Evolutionary conservation across 306 rosid species (phyloP), one percentile per base, ranked within the genome.

Genomic region (Calophaca sinica): DNA sequence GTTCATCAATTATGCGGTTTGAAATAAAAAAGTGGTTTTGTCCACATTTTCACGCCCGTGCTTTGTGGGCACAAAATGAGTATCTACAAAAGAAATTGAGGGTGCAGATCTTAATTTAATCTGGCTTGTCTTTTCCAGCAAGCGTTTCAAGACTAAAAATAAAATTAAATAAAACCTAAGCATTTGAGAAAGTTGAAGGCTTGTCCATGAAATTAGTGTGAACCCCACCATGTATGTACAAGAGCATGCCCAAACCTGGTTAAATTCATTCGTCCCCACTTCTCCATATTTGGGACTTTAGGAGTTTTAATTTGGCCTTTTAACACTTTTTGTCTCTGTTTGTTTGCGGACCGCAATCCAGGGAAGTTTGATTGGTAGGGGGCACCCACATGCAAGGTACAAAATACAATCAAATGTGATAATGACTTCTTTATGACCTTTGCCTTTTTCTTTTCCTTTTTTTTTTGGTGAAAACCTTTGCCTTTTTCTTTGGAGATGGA

Each of bases 221-320:
- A 28, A 55, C 41, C 26, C 28, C 74, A 35, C 36, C 15, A 35
- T 2, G 3, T 4, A 9, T 1, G 13, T 29, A 20, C 13, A 33
- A 2, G 28, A 68, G 33, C 74, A 20, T 68, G 60, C 38, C 63
- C 35, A 70, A 41, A 58, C 57, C 11, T 7, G 35, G 68, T 31
- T 45, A 9, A 35, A 59, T 73, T 45, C 10, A 45, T 73, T 59
- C 59, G 77, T 73, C 68, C 68, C 69, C 68, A 73, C 59, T 59
- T 31, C 68, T 59, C 15, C 77, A 44, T 32, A 45, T 59, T 59
- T 59, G 46, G 35, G 8, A 38, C 46, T 32, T 57, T 58, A n/a
- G 15, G 46, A 44, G 15, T 41, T 20, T 20, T 20, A 20, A 20
- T 41, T 41, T 72, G 15, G 46, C 57, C 33, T 41, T 41, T 41